Base-by-base conservation (phyloP, 305 asterid species). In the Solanum aculeatissimum region DNA sequence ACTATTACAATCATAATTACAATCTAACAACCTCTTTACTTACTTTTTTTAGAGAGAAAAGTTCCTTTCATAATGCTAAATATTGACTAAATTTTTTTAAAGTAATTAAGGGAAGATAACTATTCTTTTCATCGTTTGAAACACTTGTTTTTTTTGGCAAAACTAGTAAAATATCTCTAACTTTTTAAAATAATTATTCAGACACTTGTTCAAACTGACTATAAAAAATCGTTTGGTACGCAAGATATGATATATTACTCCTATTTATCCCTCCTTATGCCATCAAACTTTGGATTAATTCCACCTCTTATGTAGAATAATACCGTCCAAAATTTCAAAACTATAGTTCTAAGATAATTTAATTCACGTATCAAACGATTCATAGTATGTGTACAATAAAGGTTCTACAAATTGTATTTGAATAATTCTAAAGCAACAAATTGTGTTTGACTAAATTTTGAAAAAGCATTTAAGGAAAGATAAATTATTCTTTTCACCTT, bases 1-100 rank as follows among this genome's bases (percentile, higher is more conserved):
- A 16, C 62, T 77, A 14, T 32, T 58, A 71, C 81, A 70, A 74
- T 32, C 88, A 90, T 87, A 42, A 90, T 88, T 87, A 85, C 86
- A 81, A 88, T 89, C 85, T 83, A 84, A 10, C 29, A 69, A 69
- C 18, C 9, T 69, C 18, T 40, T 19, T 69, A 19, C 53, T 38
- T 19, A 69, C 14, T n/a, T 38, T 69, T 69, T 69, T 27, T 18
- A 35, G 38, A 38, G 35, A 15, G 7, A 15, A 38, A 6, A 15
- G 13, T 8, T 29, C 9, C 0, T 65, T 65, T 9, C 9, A 2
- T 15, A 27, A 6, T 65, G 9, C 1, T 29, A 29, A 15, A 65
- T n/a, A n/a, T 32, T 66, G 8, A 4, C 21, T 19, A 66, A 5
- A 2, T 7, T 16, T 65, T 7, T 1, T 2, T 2, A 57, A n/a